Percentiles rank a stretch among this genome's conserved stretches.
phyloP scores from a whole-genome alignment of 768 basidiomycete species.

The Inosperma sp. region DNA sequence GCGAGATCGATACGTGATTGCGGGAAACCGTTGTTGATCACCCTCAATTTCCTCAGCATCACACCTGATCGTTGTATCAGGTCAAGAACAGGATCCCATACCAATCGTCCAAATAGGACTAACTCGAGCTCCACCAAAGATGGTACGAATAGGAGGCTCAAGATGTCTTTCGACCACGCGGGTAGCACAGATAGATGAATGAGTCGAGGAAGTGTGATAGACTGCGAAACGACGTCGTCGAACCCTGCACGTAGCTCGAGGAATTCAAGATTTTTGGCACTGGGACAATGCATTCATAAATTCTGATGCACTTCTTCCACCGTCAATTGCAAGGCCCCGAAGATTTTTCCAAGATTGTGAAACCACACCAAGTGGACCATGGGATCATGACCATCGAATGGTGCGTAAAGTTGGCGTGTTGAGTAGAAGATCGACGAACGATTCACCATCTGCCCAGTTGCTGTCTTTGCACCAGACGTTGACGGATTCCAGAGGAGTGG shows the following conservation, averaged over 20 bases:
- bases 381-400: not conserved
- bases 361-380: not conserved
- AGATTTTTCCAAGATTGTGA: not conserved
- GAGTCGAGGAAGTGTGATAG: not conserved
- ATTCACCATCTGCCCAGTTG: not conserved
- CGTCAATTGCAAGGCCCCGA: not conserved
- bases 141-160: not conserved
- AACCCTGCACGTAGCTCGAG: not conserved
- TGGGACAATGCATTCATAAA: not conserved
- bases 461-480: not conserved
- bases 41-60: not conserved
- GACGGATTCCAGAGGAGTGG: not conserved
- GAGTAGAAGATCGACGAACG: not conserved
- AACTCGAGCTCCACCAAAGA: not conserved
- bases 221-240: not conserved
- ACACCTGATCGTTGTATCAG: not conserved
- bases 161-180: not conserved
- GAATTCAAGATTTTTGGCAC: not conserved
- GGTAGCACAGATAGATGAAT: not conserved
- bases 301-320: too few relatives aligned
- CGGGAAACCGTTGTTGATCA: not conserved
- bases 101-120: not conserved
- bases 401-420: not conserved
- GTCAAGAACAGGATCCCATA: not conserved
- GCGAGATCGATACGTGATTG: not conserved